These are phyloP conservation scores for Mimosa bimucronata DNA, from an alignment of 306 rosid genomes.

Conservation along the genomic window DNA sequence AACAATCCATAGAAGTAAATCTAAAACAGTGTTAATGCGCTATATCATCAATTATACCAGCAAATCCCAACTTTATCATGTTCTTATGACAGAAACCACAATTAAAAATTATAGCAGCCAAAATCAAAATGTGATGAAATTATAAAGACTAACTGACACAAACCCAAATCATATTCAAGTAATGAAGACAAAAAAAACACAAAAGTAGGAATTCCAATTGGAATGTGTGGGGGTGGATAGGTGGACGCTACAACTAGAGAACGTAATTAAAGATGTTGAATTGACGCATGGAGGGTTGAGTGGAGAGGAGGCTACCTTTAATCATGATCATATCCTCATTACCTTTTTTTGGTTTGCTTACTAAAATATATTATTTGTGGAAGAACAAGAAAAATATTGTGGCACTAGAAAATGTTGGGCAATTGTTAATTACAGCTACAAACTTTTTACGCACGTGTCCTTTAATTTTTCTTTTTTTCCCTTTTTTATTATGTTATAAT, in stretches of 20 bases:
- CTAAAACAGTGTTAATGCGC: no score
- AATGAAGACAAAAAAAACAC: no score
- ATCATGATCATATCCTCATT: neutral
- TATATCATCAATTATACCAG: no score
- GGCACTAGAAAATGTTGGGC: constrained; percentile 33
- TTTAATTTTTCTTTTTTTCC: no score
- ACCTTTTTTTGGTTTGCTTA: constrained; percentile 16
- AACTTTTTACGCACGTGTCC: neutral
- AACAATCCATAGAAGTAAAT: no score
- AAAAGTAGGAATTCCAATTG: neutral
- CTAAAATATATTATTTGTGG: neutral
- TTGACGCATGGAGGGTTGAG: constrained; percentile 27
- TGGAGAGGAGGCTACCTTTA: constrained; percentile 18
- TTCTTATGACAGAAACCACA: no score
- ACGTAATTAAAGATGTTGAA: constrained; percentile 5
- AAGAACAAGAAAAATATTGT: constrained; percentile 27
- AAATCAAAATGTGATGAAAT: no score
- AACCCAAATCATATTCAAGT: neutral
- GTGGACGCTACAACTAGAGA: constrained; percentile 50
- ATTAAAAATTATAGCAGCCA: no score
- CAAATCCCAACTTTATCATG: no score
- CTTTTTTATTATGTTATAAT: no score
- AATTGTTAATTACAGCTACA: neutral
- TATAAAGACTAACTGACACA: no score
- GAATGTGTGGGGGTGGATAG: constrained; percentile 32